Conservation (phyloP, 495 filamentous ascomycete species). For the Penicillium macrosclerotiorum region DNA sequence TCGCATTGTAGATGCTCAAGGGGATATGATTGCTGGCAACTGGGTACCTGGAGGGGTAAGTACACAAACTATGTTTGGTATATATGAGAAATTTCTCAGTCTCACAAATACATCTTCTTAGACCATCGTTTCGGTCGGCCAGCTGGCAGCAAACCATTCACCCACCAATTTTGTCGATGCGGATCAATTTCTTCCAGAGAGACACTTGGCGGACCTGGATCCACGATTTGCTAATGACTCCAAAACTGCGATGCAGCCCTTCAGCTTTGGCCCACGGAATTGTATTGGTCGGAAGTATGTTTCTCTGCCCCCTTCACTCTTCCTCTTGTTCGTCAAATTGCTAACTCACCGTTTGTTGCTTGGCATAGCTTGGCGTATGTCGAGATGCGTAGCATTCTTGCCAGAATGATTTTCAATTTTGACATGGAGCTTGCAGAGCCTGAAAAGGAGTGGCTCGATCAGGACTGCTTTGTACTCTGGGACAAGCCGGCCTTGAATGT, state of each 20-base stretch:
- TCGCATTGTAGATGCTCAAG: conserved; percentile 40
- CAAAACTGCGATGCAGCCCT: conserved; percentile 48
- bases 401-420: conserved; percentile 43
- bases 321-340: background rate
- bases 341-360: background rate
- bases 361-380: conserved; percentile 25
- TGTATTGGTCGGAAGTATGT: conserved; percentile 60
- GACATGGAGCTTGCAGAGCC: conserved; percentile 30
- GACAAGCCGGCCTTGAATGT: conserved; percentile 38
- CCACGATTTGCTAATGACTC: conserved; percentile 39
- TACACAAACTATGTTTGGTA: background rate
- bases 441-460: conserved; percentile 33
- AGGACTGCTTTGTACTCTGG: conserved; percentile 37
- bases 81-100: background rate
- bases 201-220: conserved; percentile 39
- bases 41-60: conserved; percentile 37
- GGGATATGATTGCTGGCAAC: conserved; percentile 45
- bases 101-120: conserved; percentile 10
- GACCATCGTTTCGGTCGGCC: conserved; percentile 47
- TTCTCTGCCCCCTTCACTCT: too few relatives aligned
- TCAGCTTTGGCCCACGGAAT: conserved; percentile 56
- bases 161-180: conserved; percentile 44
- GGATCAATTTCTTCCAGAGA: conserved; percentile 50
- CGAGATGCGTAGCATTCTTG: conserved; percentile 42
- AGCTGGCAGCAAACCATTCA: conserved; percentile 43